Evolutionary conservation across 2,329 filamentous ascomycete genomes (phyloP).

Genomic region (Cyphellophora europaea): DNA sequence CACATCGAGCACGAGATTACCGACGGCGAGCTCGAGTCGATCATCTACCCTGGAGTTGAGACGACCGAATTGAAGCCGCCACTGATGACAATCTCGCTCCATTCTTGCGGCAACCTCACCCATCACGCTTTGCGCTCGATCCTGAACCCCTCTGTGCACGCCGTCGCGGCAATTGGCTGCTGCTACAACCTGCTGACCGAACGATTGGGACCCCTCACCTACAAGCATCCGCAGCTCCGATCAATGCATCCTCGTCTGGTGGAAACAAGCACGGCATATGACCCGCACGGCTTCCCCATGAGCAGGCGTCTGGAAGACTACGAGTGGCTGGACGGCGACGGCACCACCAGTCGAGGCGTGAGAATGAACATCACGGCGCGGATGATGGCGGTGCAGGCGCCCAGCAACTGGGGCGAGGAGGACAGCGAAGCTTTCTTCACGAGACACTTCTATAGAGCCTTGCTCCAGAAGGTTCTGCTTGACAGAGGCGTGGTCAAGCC

Average conservation of each 20-base stretch:
- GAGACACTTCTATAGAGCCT: conserved; percentile 82
- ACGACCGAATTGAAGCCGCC: conserved; percentile 5
- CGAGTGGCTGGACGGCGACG: conserved; percentile 36
- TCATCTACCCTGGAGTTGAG: conserved; percentile 1
- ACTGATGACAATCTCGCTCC: conserved; percentile 80
- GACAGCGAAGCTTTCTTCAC: conserved; percentile 87
- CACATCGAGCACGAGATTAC: conserved; percentile 36
- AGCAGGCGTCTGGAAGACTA: conserved; percentile 56
- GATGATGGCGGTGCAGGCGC: conserved; percentile 97
- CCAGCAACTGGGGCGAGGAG: conserved; percentile 74
- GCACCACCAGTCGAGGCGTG: conserved; percentile 45
- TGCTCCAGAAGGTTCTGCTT: conserved; percentile 85
- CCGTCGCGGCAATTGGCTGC: conserved; percentile 93
- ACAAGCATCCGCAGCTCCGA: conserved; percentile 70
- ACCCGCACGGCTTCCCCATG: conserved; percentile 92
- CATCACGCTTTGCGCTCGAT: conserved; percentile 85
- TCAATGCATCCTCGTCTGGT: conserved; percentile 62
- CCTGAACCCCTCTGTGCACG: conserved; percentile 72
- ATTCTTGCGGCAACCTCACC: conserved; percentile 95
- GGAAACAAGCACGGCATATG: conserved; percentile 60
- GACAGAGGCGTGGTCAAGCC: conserved; percentile 69
- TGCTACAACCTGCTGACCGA: conserved; percentile 97
- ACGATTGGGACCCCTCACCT: conserved; percentile 73
- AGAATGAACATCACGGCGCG: conserved; percentile 90
- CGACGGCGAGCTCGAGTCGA: conserved; percentile 30